Percentiles rank a stretch among this genome's conserved stretches.
Conservation (phyloP, 2,329 filamentous ascomycete genomes). For the Ophiostoma novo-ulmi region DNA sequence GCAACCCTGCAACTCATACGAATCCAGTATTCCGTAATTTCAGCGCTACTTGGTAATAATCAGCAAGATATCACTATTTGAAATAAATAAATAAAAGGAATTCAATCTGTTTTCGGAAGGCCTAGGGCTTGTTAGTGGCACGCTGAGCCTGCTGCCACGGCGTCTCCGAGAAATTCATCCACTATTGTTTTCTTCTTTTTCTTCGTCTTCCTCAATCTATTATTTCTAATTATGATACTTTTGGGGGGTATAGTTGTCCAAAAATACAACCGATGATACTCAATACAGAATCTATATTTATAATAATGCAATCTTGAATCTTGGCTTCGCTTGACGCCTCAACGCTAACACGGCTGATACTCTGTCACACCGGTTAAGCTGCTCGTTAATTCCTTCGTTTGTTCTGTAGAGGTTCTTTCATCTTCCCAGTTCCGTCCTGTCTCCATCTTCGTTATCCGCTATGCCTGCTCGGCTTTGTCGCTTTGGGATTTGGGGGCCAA, state of each 20-base stretch:
- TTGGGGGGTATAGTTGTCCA: no score
- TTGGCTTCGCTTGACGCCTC: neutral
- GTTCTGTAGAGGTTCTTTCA: neutral
- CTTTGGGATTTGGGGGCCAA: neutral
- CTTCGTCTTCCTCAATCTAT: neutral
- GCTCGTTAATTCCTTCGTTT: neutral
- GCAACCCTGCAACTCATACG: neutral
- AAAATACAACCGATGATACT: neutral
- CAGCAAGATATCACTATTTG: neutral
- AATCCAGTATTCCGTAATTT: neutral
- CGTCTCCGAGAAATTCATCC: conserved; percentile 8
- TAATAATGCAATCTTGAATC: neutral
- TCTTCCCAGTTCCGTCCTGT: neutral
- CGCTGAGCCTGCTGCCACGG: conserved; percentile 8
- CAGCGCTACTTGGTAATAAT: neutral
- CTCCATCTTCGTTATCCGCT: neutral
- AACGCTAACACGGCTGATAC: conserved; percentile 10
- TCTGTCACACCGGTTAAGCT: conserved; percentile 3
- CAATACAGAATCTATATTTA: neutral
- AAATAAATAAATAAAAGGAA: neutral
- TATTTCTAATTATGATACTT: neutral
- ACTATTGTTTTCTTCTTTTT: neutral
- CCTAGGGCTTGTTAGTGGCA: neutral
- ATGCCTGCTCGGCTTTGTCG: neutral
- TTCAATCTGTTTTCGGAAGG: conserved; percentile 1